Evolutionary conservation across 2,329 filamentous ascomycete species (phyloP), one percentile per base, ranked within the genome.

Genomic region (Emmonsiellopsis sp.): DNA sequence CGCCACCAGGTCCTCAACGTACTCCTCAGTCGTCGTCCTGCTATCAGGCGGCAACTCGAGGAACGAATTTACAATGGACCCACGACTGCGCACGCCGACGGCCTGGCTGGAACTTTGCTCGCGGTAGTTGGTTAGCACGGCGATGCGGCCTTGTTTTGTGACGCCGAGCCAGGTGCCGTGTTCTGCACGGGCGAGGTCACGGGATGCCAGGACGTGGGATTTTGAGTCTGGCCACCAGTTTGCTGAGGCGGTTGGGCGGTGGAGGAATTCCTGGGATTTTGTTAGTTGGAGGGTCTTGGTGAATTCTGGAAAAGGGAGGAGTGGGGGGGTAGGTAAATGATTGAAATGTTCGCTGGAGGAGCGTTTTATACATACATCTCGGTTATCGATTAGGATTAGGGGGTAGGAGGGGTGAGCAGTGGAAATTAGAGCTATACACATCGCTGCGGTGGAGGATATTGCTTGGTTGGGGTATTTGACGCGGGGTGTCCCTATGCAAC

Each of bases 351-450:
- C 2, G 35, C 43, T 41, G 42, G 38, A 15, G 8, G 9, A 40
- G 13, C 37, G 7, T 26, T 34, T 7, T 31, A 20, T 9, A 55
- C 64, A 53, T 68, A 77, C 86, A 73, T 92, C 87, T 61, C 87
- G 81, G 68, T 92, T 92, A 71, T 90, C 82, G 65, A 90, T 75
- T 56, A 88, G 72, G 61, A 92, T 86, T 56, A 91, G 76, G 30
- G 85, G 79, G 70, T 91, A 91, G 59, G 79, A 75, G 8, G 87
- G 87, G 65, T 91, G 87, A 45, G 84, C 79, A 15, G 86, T 91
- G 30, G 86, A 88, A 55, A 89, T 74, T 45, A 91, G 75, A 48
- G 83, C 84, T 71, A 91, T 90, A 67, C 87, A 91, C 87, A 91
- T 91, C 26, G 35, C 35, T 13, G 42, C 31, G 9, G 9, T 2